Conservation (phyloP, 2,329 filamentous ascomycete species). For the Microdochium trichocladiopsis region DNA sequence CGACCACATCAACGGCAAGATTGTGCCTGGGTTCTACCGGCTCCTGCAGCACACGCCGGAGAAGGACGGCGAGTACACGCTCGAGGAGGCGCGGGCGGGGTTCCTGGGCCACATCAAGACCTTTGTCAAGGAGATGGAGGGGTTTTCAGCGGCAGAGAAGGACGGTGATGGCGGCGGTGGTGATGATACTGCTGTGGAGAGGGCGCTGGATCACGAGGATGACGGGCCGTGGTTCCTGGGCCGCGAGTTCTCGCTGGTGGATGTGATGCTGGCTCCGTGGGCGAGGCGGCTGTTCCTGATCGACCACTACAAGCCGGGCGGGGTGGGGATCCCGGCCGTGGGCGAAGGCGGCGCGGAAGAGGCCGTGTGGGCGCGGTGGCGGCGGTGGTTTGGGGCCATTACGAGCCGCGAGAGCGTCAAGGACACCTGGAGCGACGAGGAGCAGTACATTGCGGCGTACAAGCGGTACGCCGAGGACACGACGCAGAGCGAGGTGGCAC, state of each 20-base stretch:
- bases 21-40: conserved; percentile 64
- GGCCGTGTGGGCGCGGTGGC: conserved; percentile 56
- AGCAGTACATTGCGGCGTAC: conserved; percentile 64
- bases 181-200: too few relatives aligned
- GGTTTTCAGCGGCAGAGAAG: conserved; percentile 8
- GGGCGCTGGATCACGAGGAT: conserved; percentile 2
- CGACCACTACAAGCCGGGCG: conserved; percentile 63
- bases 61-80: conserved; percentile 29
- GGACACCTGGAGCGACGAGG: conserved; percentile 61
- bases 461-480: conserved; percentile 59
- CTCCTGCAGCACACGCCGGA: conserved; percentile 47
- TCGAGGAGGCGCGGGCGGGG: conserved; percentile 48
- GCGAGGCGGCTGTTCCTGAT: conserved; percentile 65
- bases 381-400: conserved; percentile 55
- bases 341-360: conserved; percentile 35
- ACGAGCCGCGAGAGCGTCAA: conserved; percentile 53
- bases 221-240: conserved; percentile 63
- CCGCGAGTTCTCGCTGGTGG: conserved; percentile 55
- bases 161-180: not conserved
- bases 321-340: conserved; percentile 33
- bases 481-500: conserved; percentile 53
- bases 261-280: conserved; percentile 68
- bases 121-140: conserved; percentile 55
- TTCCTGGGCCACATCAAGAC: conserved; percentile 52
- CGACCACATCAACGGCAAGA: conserved; percentile 60